phyloP scores from a whole-genome alignment of 768 basidiomycete species.

The Daedaleopsis nitida region DNA sequence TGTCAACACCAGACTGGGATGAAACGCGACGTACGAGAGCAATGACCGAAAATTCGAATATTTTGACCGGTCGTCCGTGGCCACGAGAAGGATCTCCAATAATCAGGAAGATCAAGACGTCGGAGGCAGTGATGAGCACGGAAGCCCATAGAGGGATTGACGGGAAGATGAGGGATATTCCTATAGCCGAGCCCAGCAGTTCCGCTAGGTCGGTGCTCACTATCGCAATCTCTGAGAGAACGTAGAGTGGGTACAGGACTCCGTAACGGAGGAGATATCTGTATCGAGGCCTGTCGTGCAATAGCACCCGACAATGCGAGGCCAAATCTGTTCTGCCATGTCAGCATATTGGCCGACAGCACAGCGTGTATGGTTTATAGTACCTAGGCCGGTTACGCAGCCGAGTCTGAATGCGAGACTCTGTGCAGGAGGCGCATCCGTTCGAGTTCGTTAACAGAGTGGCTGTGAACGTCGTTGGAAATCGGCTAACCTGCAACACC shows the following conservation, averaged over 20 bases:
- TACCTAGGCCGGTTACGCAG: slow-evolving; percentile 78
- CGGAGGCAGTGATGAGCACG: slow-evolving; percentile 49
- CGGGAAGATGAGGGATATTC: slow-evolving; percentile 53
- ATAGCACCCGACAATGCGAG: slow-evolving; percentile 45
- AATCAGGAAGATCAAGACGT: slow-evolving; percentile 60
- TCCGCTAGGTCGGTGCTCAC: slow-evolving; percentile 61
- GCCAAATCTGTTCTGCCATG: slow-evolving; percentile 40
- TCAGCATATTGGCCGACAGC: background rate
- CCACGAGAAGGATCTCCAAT: slow-evolving; percentile 65
- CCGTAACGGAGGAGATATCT: slow-evolving; percentile 37
- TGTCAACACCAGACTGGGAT: no score
- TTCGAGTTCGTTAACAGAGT: background rate
- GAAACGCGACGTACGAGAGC: slow-evolving; percentile 47
- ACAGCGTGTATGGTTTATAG: slow-evolving; percentile 19
- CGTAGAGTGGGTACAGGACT: slow-evolving; percentile 47
- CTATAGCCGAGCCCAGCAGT: slow-evolving; percentile 60
- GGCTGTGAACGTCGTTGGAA: background rate
- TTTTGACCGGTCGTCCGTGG: slow-evolving; percentile 54
- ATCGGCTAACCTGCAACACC: slow-evolving; percentile 63
- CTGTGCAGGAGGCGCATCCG: slow-evolving; percentile 37
- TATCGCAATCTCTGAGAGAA: slow-evolving; percentile 49
- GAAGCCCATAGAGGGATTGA: slow-evolving; percentile 49
- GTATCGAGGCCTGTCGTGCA: slow-evolving; percentile 44
- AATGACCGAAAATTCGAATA: slow-evolving; percentile 69
- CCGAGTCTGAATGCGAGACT: slow-evolving; percentile 80